Evolutionary conservation across 129 eudicot species (phyloP), one percentile per base, ranked within the genome.

Genomic region (Centella asiatica): DNA sequence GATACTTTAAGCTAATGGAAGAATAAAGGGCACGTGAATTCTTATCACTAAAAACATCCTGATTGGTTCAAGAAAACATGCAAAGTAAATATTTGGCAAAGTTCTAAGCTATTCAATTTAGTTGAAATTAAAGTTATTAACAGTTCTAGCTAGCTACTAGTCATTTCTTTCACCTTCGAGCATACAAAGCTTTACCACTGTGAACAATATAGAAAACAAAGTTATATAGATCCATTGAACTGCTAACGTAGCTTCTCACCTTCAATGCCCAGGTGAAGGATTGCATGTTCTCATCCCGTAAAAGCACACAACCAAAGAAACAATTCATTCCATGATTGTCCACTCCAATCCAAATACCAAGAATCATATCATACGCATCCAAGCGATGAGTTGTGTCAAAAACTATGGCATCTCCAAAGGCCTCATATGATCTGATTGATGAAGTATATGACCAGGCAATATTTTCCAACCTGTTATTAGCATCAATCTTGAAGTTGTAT

Each of bases 341-440:
- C 55, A 85, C 94, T 64, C 97, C 97, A 52, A 85, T 77, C 87
- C 94, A 88, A 34, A 88, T 72, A 44, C 97, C 94, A 25, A 88
- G 81, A 69, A 82, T 53, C 97, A 88, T 88, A 76, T 88, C 97
- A 74, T 81, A 85, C 44, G 94, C 85, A 77, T 88, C 97, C 67
- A 88, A 57, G 56, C 97, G 81, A 49, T 85, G 94, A 4, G 94
- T 82, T 29, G 96, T 84, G 66, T 88, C 96, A 70, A 88, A 82
- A 29, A 88, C 77, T 46, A 88, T 69, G 23, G 77, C 81, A 66
- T 88, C 97, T 48, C 97, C 94, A 55, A 76, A 88, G 57, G 74
- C 71, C 67, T 85, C 85, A 66, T 74, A 88, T 19, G 69, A 74
- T 70, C 73, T 76, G 50, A 75, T 68, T 5, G 90, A 85, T 37